Conservation (phyloP, 2,329 filamentous ascomycete genomes). For the Aspergillus fischeri region DNA sequence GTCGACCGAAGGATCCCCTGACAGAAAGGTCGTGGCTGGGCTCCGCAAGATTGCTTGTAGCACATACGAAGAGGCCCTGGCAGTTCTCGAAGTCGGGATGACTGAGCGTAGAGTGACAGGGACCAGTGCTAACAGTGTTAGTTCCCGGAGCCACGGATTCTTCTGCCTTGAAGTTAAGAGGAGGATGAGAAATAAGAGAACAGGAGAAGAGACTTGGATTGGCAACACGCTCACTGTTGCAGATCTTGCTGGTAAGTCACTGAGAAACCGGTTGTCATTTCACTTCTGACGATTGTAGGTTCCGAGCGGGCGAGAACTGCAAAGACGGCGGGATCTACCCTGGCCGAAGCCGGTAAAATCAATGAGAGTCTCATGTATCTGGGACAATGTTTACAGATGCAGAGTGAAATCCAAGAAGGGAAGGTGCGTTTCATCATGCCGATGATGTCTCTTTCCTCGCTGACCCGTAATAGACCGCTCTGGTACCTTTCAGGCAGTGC, state of each 20-base stretch:
- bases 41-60: slow-evolving; percentile 85
- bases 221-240: slow-evolving; percentile 81
- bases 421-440: slow-evolving; percentile 57
- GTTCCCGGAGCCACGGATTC: slow-evolving; percentile 90
- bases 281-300: slow-evolving; percentile 32
- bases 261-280: background rate
- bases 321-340: slow-evolving; percentile 86
- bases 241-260: slow-evolving; percentile 69
- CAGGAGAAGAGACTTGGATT: slow-evolving; percentile 61
- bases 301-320: slow-evolving; percentile 91
- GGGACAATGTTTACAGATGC: slow-evolving; percentile 93
- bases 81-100: slow-evolving; percentile 84
- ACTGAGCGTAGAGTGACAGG: slow-evolving; percentile 83
- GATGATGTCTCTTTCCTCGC: background rate
- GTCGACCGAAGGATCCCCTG: slow-evolving; percentile 77
- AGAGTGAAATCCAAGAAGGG: slow-evolving; percentile 71
- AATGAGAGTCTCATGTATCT: slow-evolving; percentile 98
- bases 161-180: slow-evolving; percentile 96
- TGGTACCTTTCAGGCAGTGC: slow-evolving; percentile 77
- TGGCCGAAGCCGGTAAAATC: slow-evolving; percentile 96
- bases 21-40: slow-evolving; percentile 91
- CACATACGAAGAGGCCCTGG: slow-evolving; percentile 75
- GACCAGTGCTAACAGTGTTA: slow-evolving; percentile 88
- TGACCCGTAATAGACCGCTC: slow-evolving; percentile 53
- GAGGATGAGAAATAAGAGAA: slow-evolving; percentile 49